Evolutionary conservation across 495 filamentous ascomycete species (phyloP), one percentile per base, ranked within the genome.

Genomic region (Penicillium parvum): DNA sequence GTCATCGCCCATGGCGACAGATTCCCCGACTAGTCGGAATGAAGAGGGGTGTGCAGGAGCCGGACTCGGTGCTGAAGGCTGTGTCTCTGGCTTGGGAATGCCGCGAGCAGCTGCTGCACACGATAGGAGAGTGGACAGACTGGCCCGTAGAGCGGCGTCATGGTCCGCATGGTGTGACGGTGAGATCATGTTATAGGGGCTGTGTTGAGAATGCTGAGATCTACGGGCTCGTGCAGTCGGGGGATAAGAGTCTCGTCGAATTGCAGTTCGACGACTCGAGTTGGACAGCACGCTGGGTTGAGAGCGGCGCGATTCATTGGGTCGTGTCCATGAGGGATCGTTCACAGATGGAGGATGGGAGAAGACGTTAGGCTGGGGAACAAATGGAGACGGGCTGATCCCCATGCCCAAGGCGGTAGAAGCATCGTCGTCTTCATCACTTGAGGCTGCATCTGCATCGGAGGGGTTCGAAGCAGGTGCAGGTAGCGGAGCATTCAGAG

Each of bases 111-210:
- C 90, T 2, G 91, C 90, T 1, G 88, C 92, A 58, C 86, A 90
- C 29, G 89, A 95, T 4, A 98, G 78, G n/a, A 98, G 78, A 3
- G 92, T 98, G 5, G 90, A 95, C 3, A 98, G 73, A 42, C 87
- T 94, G 5, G 92, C 89, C 26, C 92, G 82, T 1, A 98, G 78
- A 0, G 90, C 92, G 17, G 88, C 91, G 60, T 98, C 92, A 51
- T 96, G 89, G 41, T 96, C 90, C 17, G 86, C 80, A 47, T 85
- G 83, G 55, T 88, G 79, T 3, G 83, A 81, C 2, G 90, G 85
- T 1, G 86, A 84, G 46, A 89, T 79, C 55, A 84, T 75, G 55
- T 73, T 75, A 55, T 72, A 76, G 9, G 75, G 75, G 29, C 71
- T 74, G 46, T 77, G 73, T 20, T 69, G 61, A 8, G 54, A 54